phyloP scores from a whole-genome alignment of 306 rosid genomes.

The Mucuna pruriens region DNA sequence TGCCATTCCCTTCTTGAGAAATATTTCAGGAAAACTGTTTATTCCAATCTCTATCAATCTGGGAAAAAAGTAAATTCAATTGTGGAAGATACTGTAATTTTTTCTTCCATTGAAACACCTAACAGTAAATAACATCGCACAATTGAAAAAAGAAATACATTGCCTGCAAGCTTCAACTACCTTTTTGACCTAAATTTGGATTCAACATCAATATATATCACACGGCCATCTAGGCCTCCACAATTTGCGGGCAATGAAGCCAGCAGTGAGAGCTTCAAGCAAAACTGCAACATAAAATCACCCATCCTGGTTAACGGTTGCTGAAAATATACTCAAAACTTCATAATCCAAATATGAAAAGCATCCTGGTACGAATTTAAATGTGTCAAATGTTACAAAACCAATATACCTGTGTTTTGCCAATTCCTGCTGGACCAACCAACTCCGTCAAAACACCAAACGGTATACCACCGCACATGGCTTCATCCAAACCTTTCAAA shows the following conservation, averaged over 20 bases:
- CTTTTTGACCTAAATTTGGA: constrained; percentile 90
- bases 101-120: background rate
- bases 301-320: constrained; percentile 20
- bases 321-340: constrained; percentile 13
- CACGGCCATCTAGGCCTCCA: constrained; percentile 89
- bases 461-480: constrained; percentile 88
- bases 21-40: constrained; percentile 83
- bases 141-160: constrained; percentile 19
- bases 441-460: constrained; percentile 93
- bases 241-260: constrained; percentile 66
- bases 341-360: constrained; percentile 2
- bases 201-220: constrained; percentile 83
- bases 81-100: background rate
- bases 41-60: constrained; percentile 92
- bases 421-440: constrained; percentile 97
- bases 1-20: constrained; percentile 79
- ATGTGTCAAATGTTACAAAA: background rate
- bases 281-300: constrained; percentile 62
- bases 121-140: constrained; percentile 27
- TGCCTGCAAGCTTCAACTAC: constrained; percentile 41
- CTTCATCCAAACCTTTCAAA: constrained; percentile 85
- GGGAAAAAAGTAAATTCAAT: constrained; percentile 20
- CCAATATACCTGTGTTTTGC: constrained; percentile 77
- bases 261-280: constrained; percentile 88
- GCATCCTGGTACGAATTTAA: background rate